phyloP scores from a whole-genome alignment of 768 basidiomycete species.

The Serendipita sp. region DNA sequence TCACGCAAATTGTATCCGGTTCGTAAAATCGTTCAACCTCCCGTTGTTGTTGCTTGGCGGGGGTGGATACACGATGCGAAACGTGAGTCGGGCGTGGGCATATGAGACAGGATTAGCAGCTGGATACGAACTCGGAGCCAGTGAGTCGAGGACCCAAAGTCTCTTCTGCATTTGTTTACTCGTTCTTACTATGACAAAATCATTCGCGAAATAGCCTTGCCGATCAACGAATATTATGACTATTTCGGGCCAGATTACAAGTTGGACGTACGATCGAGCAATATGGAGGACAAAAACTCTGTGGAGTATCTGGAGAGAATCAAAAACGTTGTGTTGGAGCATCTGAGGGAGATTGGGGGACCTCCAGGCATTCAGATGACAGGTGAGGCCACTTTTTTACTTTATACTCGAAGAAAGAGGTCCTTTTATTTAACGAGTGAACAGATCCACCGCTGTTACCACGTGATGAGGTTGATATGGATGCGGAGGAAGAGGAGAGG shows the following conservation, averaged over 20 bases:
- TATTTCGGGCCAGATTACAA: conserved; percentile 98
- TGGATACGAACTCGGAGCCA: conserved; percentile 76
- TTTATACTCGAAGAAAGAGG: background rate
- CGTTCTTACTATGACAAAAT: no score
- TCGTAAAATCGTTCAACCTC: conserved; percentile 90
- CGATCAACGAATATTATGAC: conserved; percentile 97
- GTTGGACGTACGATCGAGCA: conserved; percentile 85
- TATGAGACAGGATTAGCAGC: conserved; percentile 98
- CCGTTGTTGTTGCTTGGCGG: conserved; percentile 87
- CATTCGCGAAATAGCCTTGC: conserved; percentile 47
- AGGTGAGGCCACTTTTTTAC: conserved; percentile 28
- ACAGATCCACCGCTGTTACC: conserved; percentile 72
- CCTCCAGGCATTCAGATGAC: conserved; percentile 89
- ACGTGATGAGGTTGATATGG: conserved; percentile 72
- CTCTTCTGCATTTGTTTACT: no score
- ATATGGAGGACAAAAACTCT: conserved; percentile 90
- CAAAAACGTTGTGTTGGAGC: conserved; percentile 81
- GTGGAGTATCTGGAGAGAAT: conserved; percentile 86
- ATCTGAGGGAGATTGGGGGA: conserved; percentile 67
- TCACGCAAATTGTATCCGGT: conserved; percentile 93
- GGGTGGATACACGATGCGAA: conserved; percentile 97
- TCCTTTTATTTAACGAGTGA: background rate
- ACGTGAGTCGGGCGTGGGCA: conserved; percentile 94
- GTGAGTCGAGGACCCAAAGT: conserved; percentile 36
- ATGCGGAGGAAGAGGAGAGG: conserved; percentile 69